Base-by-base conservation (phyloP, 1,284 basidiomycete genomes). In the Boletus subluridellus region DNA sequence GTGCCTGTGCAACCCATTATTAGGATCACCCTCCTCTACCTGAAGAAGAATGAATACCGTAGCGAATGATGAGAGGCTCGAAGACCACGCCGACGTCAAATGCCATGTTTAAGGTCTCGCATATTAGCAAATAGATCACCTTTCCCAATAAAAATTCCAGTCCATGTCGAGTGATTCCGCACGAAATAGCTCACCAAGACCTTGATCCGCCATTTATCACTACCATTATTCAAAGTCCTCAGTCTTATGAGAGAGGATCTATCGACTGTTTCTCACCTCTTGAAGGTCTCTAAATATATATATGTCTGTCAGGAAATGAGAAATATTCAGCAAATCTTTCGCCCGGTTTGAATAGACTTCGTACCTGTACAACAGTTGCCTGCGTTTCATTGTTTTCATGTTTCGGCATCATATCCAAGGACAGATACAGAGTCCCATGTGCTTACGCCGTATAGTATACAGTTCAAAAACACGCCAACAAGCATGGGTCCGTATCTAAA, bases 401-500 rank as follows among this genome's bases (percentile, higher is more conserved):
- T 21, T 21, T 21, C 42, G 59, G 49, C 39, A 10, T n/a, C n/a
- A n/a, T 34, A 55, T 28, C 21, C 10, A 49, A 50, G 17, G 38
- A 50, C 32, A 24, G 12, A 11, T 12, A 11, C 11, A 28, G 30
- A 32, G 24, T 28, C 21, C 21, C 21, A 21, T 21, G 21, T 21
- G 21, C 21, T 21, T 21, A 21, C 21, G 21, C 21, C 21, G 21
- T 21, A 21, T 21, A 21, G 21, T 21, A 21, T 21, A 21, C 21
- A 21, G 21, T 21, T 21, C 21, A 21, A 21, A 62, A 75, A 77
- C 9, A 73, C 71, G 4, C 79, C 78, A 53, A 80, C 67, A 37
- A 81, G 71, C 72, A 80, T 76, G 17, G 78, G 78, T 32, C 77
- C 78, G 59, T 73, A 79, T 15, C 78, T 79, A 50, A n/a, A 46